Evolutionary conservation across 352 stramenopile genomes (phyloP).

Genomic region (Lagenidium sp.): DNA sequence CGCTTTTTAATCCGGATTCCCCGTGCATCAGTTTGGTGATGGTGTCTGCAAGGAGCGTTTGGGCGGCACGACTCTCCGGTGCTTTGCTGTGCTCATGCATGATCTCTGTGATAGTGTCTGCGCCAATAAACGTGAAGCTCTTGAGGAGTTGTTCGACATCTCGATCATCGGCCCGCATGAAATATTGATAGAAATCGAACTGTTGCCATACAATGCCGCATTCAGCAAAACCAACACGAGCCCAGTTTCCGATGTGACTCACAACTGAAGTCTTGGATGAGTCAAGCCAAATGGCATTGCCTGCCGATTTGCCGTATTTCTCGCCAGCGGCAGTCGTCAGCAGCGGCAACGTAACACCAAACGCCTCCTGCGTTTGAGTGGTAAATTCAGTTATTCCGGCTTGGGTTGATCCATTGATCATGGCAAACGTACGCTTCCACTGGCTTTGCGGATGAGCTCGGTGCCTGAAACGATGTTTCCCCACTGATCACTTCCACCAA

Average conservation of each 20-base stretch:
- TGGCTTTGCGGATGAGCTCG: slow-evolving; percentile 92
- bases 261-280: slow-evolving; percentile 89
- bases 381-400: too few species aligned
- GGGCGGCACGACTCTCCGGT: slow-evolving; percentile 72
- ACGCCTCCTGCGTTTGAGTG: slow-evolving; percentile 81
- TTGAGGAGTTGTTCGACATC: slow-evolving; percentile 96
- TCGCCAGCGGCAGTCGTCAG: slow-evolving; percentile 96
- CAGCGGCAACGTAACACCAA: slow-evolving; percentile 94
- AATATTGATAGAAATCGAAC: slow-evolving; percentile 94
- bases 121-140: slow-evolving; percentile 95
- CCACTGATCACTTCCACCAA: slow-evolving; percentile 99
- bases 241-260: slow-evolving; percentile 31
- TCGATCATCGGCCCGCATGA: slow-evolving; percentile 78
- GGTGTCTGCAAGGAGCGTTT: slow-evolving; percentile 58
- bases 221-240: background rate
- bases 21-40: slow-evolving; percentile 95
- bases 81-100: slow-evolving; percentile 60
- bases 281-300: slow-evolving; percentile 98
- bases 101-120: slow-evolving; percentile 90
- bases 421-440: slow-evolving; percentile 37
- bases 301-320: slow-evolving; percentile 99
- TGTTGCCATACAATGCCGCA: slow-evolving; percentile 16
- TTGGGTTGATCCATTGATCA: too few species aligned
- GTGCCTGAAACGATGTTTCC: slow-evolving; percentile 98
- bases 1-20: slow-evolving; percentile 55